Evolutionary conservation across 257 asterid genomes (phyloP), one percentile per base, ranked within the genome.

Genomic region (Lantana camara): DNA sequence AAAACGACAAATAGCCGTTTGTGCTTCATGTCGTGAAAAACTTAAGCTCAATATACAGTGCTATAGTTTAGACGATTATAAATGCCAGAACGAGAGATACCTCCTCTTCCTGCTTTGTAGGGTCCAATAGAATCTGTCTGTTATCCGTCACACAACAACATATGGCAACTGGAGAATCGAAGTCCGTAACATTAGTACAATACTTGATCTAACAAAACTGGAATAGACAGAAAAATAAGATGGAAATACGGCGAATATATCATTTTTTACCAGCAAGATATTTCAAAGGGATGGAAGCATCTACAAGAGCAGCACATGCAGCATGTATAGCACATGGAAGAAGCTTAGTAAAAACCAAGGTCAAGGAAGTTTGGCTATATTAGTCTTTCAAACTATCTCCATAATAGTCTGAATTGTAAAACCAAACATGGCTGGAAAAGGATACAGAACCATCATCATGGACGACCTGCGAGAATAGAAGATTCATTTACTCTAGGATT

Each of bases 371-470:
- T 64, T 29, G 41, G 44, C 70, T 46, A 34, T 67, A 60, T 21
- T 23, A 34, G 57, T 14, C 51, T 54, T 67, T 58, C 22, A 66
- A 48, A 48, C 21, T 13, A 14, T 41, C 42, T 29, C 29, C 9
- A n/a, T 17, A 17, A 22, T 15, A 34, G 17, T 32, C 23, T 17
- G 42, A 46, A 49, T 42, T 44, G 50, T 9, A 34, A 34, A 21
- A 44, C 13, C 34, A 41, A 50, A 68, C 53, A 66, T 10, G 63
- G 49, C 40, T 2, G 7, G 51, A 64, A 29, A 85, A 89, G 96
- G 98, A 92, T 92, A 92, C 96, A 45, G 97, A 91, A 67, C 98
- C 98, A 85, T 89, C 98, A 67, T 92, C 98, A 5, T 87, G 89
- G 70, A 85, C 87, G 75, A 87, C 98, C 97, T 89, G 89, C 73